Percentiles rank a stretch among this genome's conserved stretches.
These are phyloP conservation scores for Cyclotella atomus DNA, from an alignment of 108 stramenopile genomes.

Conservation along the genomic window DNA sequence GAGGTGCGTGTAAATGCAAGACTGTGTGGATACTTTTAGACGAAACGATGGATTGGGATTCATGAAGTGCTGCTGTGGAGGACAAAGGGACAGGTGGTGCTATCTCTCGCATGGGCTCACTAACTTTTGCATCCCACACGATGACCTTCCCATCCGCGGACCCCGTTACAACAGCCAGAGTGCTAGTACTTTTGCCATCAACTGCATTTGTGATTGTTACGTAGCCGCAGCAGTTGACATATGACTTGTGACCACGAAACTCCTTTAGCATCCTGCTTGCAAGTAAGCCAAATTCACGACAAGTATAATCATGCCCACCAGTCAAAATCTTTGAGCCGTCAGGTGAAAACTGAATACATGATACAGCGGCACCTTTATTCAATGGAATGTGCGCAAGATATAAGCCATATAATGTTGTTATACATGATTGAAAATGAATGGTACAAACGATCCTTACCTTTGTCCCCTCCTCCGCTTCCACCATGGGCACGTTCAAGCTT, in stretches of 20 bases:
- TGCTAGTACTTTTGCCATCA: conserved; percentile 1
- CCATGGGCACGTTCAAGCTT: conserved; percentile 69
- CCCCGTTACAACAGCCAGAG: conserved; percentile 73
- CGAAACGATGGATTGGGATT: conserved; percentile 25
- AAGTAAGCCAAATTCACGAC: conserved; percentile 82
- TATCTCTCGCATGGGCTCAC: conserved; percentile 67
- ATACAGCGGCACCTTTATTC: conserved; percentile 50
- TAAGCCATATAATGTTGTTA: too few species aligned
- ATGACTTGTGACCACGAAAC: conserved; percentile 89
- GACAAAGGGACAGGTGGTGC: conserved; percentile 43
- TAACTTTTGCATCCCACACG: conserved; percentile 86
- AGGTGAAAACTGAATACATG: conserved; percentile 61
- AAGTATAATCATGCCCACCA: conserved; percentile 67
- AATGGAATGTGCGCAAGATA: neutral
- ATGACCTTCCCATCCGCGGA: conserved; percentile 92
- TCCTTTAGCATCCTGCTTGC: conserved; percentile 80
- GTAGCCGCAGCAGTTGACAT: conserved; percentile 78
- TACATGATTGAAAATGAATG: too few species aligned
- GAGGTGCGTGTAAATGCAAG: conserved; percentile 61
- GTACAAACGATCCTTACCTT: too few species aligned
- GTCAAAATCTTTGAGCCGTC: conserved; percentile 77
- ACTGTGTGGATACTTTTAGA: conserved; percentile 65
- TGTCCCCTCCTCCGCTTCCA: conserved; percentile 24
- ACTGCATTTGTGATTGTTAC: conserved; percentile 10
- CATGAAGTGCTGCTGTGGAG: conserved; percentile 26